These are phyloP conservation scores for Taiozyma onychis DNA, from an alignment of 1,139 yeast species.

Conservation along the genomic window DNA sequence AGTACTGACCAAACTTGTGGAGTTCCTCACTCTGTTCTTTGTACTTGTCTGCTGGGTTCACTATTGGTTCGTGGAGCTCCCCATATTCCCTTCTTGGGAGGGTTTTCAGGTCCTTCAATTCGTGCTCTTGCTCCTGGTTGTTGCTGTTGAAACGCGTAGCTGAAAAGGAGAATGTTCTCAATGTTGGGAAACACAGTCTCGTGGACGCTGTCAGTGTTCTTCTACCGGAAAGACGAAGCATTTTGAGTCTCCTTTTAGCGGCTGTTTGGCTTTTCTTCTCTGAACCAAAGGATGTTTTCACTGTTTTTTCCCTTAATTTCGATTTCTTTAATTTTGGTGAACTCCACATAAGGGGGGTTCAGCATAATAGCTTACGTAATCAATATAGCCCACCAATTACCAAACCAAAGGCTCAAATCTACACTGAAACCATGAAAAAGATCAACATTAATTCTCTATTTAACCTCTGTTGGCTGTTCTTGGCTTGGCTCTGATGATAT, in stretches of 20 bases:
- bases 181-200: neutral
- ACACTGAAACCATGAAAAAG: neutral
- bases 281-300: no score
- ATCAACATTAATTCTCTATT: neutral
- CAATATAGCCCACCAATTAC: no score
- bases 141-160: neutral
- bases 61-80: slow-evolving; percentile 51
- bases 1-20: slow-evolving; percentile 77
- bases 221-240: neutral
- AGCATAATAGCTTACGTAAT: no score
- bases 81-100: slow-evolving; percentile 23
- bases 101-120: slow-evolving; percentile 12
- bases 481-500: slow-evolving; percentile 94
- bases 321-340: neutral
- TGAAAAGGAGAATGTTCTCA: neutral
- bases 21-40: slow-evolving; percentile 64
- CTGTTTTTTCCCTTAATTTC: neutral
- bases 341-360: neutral
- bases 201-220: neutral
- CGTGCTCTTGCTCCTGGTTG: slow-evolving; percentile 6
- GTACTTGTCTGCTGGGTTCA: slow-evolving; percentile 76
- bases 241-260: neutral
- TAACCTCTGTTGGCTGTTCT: slow-evolving; percentile 81
- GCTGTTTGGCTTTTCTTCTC: neutral
- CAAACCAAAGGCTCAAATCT: neutral